phyloP scores from a whole-genome alignment of 805 yeast genomes.

The Dipodascus geniculatus region DNA sequence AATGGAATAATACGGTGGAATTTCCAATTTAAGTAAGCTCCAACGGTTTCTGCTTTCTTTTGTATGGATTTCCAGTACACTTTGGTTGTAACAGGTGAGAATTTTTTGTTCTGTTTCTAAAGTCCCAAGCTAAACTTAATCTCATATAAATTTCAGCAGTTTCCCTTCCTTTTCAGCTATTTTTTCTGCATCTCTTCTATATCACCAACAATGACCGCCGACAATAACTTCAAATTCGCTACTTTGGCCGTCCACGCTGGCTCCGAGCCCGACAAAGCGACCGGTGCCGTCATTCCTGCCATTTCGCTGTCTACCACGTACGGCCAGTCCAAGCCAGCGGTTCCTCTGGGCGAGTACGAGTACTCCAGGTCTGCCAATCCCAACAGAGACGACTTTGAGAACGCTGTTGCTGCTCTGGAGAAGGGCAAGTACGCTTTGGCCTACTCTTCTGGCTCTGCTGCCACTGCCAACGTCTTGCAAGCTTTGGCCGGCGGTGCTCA shows the following conservation, averaged over 20 bases:
- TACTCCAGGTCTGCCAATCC: constrained; percentile 82
- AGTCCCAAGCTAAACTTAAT: not conserved
- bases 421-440: constrained; percentile 58
- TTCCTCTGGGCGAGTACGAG: constrained; percentile 69
- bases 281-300: constrained; percentile 83
- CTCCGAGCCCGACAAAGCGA: constrained; percentile 51
- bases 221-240: constrained; percentile 35
- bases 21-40: too few relatives aligned
- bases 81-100: not conserved
- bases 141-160: not conserved
- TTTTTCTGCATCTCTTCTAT: not conserved
- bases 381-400: constrained; percentile 71
- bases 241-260: constrained; percentile 83
- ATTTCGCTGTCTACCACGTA: constrained; percentile 76
- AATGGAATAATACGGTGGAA: too few relatives aligned
- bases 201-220: constrained; percentile 31
- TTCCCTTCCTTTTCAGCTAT: not conserved
- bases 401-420: constrained; percentile 69
- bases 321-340: constrained; percentile 67
- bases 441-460: constrained; percentile 76
- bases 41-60: too few relatives aligned
- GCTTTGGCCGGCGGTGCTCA: constrained; percentile 61
- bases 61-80: not conserved
- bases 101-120: not conserved
- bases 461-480: constrained; percentile 68